A percentile compares a stretch with the other conserved stretches of the same genome.
These are phyloP conservation scores for Hypoxylon lenormandii DNA, from an alignment of 495 filamentous ascomycete genomes.

Conservation along the genomic window DNA sequence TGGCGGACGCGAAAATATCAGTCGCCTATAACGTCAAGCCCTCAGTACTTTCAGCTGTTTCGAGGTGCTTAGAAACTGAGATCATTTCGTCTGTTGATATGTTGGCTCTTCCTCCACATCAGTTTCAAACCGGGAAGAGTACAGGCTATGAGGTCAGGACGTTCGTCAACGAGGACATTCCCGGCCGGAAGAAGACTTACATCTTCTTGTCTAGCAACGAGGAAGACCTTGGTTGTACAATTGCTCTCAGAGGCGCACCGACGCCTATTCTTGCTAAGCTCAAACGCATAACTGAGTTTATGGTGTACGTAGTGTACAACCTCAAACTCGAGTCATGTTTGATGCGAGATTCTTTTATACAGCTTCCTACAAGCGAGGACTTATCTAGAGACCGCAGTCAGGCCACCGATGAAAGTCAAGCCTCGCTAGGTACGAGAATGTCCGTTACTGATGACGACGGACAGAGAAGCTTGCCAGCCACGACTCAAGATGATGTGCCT, in stretches of 20 bases:
- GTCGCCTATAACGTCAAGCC: constrained; percentile 96
- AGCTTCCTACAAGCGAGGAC: constrained; percentile 76
- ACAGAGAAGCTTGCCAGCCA: constrained; percentile 23
- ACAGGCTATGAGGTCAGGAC: constrained; percentile 94
- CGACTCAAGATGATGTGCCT: constrained; percentile 26
- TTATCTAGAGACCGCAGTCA: constrained; percentile 49
- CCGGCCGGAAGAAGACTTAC: constrained; percentile 87
- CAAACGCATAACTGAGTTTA: constrained; percentile 96
- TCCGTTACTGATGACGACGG: constrained; percentile 15
- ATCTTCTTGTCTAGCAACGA: constrained; percentile 93
- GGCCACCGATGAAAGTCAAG: constrained; percentile 40
- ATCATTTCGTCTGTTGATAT: constrained; percentile 97
- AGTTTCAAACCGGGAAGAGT: constrained; percentile 78
- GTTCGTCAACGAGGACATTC: constrained; percentile 79
- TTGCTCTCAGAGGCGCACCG: constrained; percentile 87
- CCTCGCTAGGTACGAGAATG: constrained; percentile 16
- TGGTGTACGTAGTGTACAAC: constrained; percentile 99
- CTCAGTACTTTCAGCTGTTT: constrained; percentile 93
- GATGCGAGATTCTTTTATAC: constrained; percentile 93
- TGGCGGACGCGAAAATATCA: constrained; percentile 87
- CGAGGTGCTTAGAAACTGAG: constrained; percentile 86
- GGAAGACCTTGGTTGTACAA: constrained; percentile 94
- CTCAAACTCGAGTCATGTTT: constrained; percentile 94
- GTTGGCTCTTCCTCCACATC: constrained; percentile 74
- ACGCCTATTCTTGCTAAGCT: constrained; percentile 76